A percentile compares a stretch with the other conserved stretches of the same genome.
Evolutionary conservation across 1,284 basidiomycete species (phyloP).

Genomic region (Mycosarcoma mackinlayi): DNA sequence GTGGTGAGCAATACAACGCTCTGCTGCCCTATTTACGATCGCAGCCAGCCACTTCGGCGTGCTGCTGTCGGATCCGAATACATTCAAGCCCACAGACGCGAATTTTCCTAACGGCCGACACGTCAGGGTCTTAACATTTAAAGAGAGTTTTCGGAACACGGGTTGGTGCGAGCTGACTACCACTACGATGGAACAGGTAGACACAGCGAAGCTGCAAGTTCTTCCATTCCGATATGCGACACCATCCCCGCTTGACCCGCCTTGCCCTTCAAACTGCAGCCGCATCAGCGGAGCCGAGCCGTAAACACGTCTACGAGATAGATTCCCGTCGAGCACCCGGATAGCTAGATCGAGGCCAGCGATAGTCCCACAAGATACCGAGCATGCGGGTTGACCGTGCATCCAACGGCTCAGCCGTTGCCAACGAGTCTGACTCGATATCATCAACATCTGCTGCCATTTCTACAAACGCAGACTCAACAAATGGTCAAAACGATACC

Average conservation of each 20-base stretch:
- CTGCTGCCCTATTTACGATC: constrained; percentile 20
- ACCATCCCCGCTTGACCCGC: no score
- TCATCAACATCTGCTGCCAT: constrained; percentile 7
- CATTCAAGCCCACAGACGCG: no score
- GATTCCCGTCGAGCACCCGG: no score
- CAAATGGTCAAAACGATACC: not conserved
- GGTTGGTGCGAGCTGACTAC: no score
- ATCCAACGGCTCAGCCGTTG: constrained; percentile 26
- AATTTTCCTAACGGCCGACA: constrained; percentile 20
- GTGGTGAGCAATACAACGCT: not conserved
- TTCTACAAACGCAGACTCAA: not conserved
- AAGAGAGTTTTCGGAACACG: constrained; percentile 15
- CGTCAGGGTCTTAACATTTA: constrained; percentile 9
- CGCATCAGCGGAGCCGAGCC: no score
- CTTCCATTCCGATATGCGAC: no score
- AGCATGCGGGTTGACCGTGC: constrained; percentile 17
- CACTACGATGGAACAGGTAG: no score
- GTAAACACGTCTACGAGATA: no score
- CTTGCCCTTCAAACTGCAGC: no score
- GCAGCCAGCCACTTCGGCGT: constrained; percentile 22
- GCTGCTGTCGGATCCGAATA: constrained; percentile 31
- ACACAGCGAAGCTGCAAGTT: no score
- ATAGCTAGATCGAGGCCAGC: no score
- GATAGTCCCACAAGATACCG: constrained; percentile 24
- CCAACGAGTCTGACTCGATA: constrained; percentile 13